phyloP scores from a whole-genome alignment of 345 rosid species.

The Camelina sativa region DNA sequence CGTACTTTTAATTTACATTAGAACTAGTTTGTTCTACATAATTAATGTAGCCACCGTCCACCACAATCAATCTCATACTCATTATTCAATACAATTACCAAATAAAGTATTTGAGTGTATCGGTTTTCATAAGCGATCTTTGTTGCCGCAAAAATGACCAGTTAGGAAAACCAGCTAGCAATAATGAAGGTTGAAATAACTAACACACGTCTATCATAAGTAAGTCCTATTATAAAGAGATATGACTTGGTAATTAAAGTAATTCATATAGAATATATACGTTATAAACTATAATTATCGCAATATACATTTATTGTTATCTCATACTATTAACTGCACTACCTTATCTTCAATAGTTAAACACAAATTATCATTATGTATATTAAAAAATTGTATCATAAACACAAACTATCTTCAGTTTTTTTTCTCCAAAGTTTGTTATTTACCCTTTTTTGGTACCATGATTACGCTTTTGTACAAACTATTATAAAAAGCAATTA shows the following conservation, averaged over 20 bases:
- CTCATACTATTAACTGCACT: not conserved
- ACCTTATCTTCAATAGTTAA: not conserved
- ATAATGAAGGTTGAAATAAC: not conserved
- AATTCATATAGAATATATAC: no score
- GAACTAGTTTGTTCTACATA: slow-evolving; percentile 13
- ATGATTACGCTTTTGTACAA: no score
- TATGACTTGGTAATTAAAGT: not conserved
- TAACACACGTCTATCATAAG: not conserved
- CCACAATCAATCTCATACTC: slow-evolving; percentile 15
- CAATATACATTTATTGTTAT: not conserved
- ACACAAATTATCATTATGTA: not conserved
- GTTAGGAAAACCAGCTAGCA: not conserved
- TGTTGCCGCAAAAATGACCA: not conserved
- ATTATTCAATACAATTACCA: not conserved
- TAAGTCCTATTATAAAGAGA: not conserved
- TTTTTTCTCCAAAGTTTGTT: not conserved
- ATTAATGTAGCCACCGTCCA: slow-evolving; percentile 40
- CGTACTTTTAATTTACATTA: slow-evolving; percentile 16
- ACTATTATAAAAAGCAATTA: no score
- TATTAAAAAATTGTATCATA: not conserved
- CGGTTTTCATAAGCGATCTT: not conserved
- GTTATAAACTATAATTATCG: not conserved
- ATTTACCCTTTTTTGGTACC: no score
- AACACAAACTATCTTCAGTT: not conserved
- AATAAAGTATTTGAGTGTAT: not conserved